phyloP scores from a whole-genome alignment of 192 early-diverging fungal species.

The Phycomyces blakesleeanus region DNA sequence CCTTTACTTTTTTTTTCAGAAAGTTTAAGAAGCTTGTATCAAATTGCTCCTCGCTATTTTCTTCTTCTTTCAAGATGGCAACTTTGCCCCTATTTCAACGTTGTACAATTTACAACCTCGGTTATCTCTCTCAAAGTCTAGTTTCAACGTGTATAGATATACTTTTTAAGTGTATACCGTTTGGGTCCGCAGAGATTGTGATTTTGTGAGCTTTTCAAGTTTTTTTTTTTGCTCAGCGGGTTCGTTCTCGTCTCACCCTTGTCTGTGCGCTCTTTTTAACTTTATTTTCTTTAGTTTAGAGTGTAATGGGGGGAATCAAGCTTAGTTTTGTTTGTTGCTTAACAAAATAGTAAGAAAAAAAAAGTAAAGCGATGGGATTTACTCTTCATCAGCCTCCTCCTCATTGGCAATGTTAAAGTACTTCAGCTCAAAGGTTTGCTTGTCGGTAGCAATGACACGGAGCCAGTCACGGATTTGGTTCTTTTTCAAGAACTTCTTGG shows the following conservation, averaged over 20 bases:
- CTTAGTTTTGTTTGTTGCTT: slow-evolving; percentile 5
- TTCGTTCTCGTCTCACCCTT: slow-evolving; percentile 41
- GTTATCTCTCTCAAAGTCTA: too few species aligned
- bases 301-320: too few species aligned
- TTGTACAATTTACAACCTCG: too few species aligned
- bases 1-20: too few species aligned
- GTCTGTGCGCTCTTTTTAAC: background rate
- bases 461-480: slow-evolving; percentile 97
- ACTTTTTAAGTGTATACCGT: too few species aligned
- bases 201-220: slow-evolving; percentile 19
- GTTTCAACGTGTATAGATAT: too few species aligned
- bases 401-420: slow-evolving; percentile 89
- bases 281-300: slow-evolving; percentile 1
- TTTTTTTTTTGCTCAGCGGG: slow-evolving; percentile 25
- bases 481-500: slow-evolving; percentile 99
- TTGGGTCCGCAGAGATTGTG: slow-evolving; percentile 28
- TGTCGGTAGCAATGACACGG: slow-evolving; percentile 86
- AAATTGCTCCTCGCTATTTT: too few species aligned
- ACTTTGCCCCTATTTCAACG: too few species aligned
- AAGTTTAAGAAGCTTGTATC: too few species aligned
- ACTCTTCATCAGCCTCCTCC: slow-evolving; percentile 73
- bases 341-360: background rate
- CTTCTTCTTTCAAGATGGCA: too few species aligned
- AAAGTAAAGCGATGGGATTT: background rate
- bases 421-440: slow-evolving; percentile 88